Evolutionary conservation across 805 yeast species (phyloP), one percentile per base, ranked within the genome.

Genomic region (Saccharomycopsis oosterbeekiorum): DNA sequence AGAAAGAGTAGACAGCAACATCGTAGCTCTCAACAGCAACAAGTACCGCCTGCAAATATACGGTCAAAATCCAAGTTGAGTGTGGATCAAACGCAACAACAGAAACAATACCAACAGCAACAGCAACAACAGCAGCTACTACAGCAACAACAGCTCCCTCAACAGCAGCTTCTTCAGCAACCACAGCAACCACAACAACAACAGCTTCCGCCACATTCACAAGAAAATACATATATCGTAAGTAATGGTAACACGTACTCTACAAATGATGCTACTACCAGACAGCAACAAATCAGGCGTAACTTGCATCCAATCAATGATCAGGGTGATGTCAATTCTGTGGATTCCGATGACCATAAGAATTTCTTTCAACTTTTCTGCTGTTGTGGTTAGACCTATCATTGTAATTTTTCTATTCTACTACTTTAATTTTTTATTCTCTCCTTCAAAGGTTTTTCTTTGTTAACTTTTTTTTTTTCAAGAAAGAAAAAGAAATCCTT

Each of bases 1-100:
- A 73, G 72, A 61, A 67, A 69, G 56, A 68, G 67, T 62, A 70
- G 64, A 57, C 68, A 70, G 59, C 58, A 64, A 40, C 59, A 62
- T 60, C 68, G 70, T 57, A 71, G 67, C 62, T 67, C 69, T 14
- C 64, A 69, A 67, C 68, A 61, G 62, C 68, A 62, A 66, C 68
- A 66, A 68, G 68, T 56, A 55, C 68, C 58, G 69, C 62, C 62
- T 17, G 70, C 68, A 1, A 40, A 50, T 39, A 53, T 36, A 6
- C 57, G 62, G 40, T 55, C 61, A 15, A 59, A 56, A 51, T 60
- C 61, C 1, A 40, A 57, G 36, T 40, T 57, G 15, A 67, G 57
- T 64, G 63, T 57, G 12, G 62, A 60, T 37, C 66, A 65, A 41
- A 56, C 60, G 47, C 66, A 64, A 34, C 50, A 56, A 37, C 65